These are phyloP conservation scores for Didymella arachidicola DNA, from an alignment of 2,329 filamentous ascomycete genomes.

Conservation along the genomic window DNA sequence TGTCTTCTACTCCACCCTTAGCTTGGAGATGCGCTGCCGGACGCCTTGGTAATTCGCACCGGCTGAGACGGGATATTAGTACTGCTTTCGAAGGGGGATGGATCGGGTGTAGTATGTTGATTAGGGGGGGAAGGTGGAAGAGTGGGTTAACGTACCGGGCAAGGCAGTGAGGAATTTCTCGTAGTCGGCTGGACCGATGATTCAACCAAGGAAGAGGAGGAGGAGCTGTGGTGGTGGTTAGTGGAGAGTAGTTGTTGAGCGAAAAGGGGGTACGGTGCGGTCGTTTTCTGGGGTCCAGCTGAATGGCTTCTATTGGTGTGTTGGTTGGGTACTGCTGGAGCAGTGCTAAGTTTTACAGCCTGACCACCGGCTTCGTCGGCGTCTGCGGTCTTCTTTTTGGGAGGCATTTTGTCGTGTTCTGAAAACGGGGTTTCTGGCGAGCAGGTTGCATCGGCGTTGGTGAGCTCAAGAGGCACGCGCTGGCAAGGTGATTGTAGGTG, in stretches of 20 bases:
- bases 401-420: constrained; percentile 4
- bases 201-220: background rate
- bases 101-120: background rate
- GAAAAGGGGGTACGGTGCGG: background rate
- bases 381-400: constrained; percentile 7
- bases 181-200: background rate
- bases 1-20: constrained; percentile 2
- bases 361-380: background rate
- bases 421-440: background rate
- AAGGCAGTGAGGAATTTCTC: constrained; percentile 1
- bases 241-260: background rate
- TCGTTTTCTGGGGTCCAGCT: constrained; percentile 13
- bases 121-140: background rate
- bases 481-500: background rate
- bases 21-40: constrained; percentile 6
- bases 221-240: background rate
- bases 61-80: background rate
- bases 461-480: background rate
- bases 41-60: constrained; percentile 4
- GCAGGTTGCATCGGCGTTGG: background rate
- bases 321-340: background rate
- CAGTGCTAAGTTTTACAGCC: background rate
- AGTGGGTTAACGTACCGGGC: background rate
- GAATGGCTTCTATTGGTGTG: background rate
- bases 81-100: too few relatives aligned